Percentiles rank a stretch among this genome's conserved stretches.
These are phyloP conservation scores for Yarrowia hollandica DNA, from an alignment of 805 yeast species.

Conservation along the genomic window DNA sequence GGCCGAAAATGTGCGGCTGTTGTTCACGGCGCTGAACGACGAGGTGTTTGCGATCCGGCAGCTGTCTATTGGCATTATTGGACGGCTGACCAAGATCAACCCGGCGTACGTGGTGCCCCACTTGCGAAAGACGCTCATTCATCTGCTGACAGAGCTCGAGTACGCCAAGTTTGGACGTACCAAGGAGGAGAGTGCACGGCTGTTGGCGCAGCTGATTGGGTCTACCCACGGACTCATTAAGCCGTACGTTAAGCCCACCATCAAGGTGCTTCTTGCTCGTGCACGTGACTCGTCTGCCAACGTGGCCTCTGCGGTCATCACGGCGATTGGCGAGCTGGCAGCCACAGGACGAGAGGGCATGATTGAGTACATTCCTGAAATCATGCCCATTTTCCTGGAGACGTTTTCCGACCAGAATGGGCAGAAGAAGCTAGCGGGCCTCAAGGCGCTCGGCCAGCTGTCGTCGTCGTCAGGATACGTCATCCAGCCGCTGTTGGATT, in stretches of 20 bases:
- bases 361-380: conserved; percentile 63
- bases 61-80: conserved; percentile 74
- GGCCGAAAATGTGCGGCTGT: conserved; percentile 80
- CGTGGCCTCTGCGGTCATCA: conserved; percentile 82
- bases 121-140: conserved; percentile 79
- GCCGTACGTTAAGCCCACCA: conserved; percentile 89
- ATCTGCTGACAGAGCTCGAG: conserved; percentile 79
- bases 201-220: conserved; percentile 70
- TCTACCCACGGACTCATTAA: conserved; percentile 79
- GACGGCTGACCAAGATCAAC: conserved; percentile 78
- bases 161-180: conserved; percentile 73
- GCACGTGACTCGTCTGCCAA: conserved; percentile 71
- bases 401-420: conserved; percentile 92
- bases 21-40: conserved; percentile 89
- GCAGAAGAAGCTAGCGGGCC: conserved; percentile 87
- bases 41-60: conserved; percentile 82
- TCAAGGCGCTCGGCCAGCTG: conserved; percentile 82
- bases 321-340: conserved; percentile 86
- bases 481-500: conserved; percentile 86
- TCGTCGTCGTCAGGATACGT: conserved; percentile 93
- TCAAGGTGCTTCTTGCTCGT: conserved; percentile 77
- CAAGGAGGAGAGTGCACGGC: conserved; percentile 82
- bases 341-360: conserved; percentile 86
- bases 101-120: conserved; percentile 97
- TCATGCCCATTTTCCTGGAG: conserved; percentile 86